These are phyloP conservation scores for Tetratostichococcus sp. DNA, from an alignment of 139 green algal genomes.

Conservation along the genomic window DNA sequence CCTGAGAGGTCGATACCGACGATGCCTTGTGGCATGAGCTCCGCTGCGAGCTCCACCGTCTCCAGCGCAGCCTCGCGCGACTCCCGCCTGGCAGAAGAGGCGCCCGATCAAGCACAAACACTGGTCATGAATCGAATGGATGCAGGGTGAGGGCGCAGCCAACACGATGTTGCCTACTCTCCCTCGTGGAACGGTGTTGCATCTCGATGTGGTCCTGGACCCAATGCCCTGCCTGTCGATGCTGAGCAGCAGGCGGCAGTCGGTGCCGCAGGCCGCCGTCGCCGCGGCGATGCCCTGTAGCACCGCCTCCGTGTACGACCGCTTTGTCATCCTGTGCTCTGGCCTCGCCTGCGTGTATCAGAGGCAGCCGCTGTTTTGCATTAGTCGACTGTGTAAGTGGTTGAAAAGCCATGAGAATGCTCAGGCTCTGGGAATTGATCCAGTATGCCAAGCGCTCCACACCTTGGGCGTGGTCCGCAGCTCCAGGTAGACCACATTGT, in stretches of 20 bases:
- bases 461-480: conserved; percentile 84
- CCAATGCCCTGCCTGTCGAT: conserved; percentile 74
- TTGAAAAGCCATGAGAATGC: too few species aligned
- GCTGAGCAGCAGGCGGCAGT: conserved; percentile 62
- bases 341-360: conserved; percentile 49
- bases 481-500: conserved; percentile 74
- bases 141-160: too few species aligned
- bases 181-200: too few species aligned
- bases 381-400: too few species aligned
- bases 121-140: too few species aligned
- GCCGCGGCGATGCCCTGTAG: conserved; percentile 34
- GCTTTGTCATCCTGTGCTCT: conserved; percentile 72
- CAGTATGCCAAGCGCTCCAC: too few species aligned
- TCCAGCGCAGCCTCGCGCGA: conserved; percentile 42
- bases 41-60: conserved; percentile 57
- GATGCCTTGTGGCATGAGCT: conserved; percentile 27
- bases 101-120: too few species aligned
- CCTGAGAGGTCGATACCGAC: conserved; percentile 68
- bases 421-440: too few species aligned
- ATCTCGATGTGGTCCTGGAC: too few species aligned
- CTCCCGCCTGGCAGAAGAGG: conserved; percentile 45
- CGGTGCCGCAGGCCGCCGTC: background rate
- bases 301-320: conserved; percentile 67
- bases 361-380: too few species aligned
- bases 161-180: too few species aligned